Evolutionary conservation across 169 alveolate genomes (phyloP), one percentile per base, ranked within the genome.

Genomic region (Plasmodium cynomolgi): DNA sequence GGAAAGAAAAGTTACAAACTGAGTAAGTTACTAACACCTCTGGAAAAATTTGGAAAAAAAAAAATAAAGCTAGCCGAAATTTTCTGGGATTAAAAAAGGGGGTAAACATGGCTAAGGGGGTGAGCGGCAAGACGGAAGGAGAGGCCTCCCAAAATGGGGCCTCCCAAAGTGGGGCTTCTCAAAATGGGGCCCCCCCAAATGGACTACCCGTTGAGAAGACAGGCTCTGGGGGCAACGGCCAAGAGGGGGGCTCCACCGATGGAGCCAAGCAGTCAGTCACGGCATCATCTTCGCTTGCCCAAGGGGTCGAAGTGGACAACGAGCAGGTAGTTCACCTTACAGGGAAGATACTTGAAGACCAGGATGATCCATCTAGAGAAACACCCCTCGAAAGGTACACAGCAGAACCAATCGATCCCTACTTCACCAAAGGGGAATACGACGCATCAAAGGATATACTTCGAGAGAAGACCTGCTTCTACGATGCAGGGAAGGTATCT

Each of bases 11-110:
- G 68, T 77, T 77, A 75, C 68, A 86, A 86, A 34, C 39, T 75
- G 31, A 77, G 86, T 54, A 86, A 86, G 68, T 17, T 50, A 50
- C 26, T 86, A 75, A 29, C 86, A 75, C 93, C 80, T 33, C 50
- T 71, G 29, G 93, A 86, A 74, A 85, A 85, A 77, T 33, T 34
- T 23, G 23, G 62, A 75, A 86, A 79, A 86, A 86, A 86, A 75
- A 86, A 86, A 75, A 86, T 26, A 85, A 75, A 75, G 80, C 62
- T 41, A 74, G 26, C 23, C 77, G 80, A 85, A 34, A 33, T 74
- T 85, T 85, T 31, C 31, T 47, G 23, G 34, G 23, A 6, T 75
- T 85, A 47, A 74, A 75, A 85, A 77, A 77, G 44, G 72, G 72
- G 33, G 26, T 86, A 34, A 74, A 86, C 80, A 54, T 39, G 15